Percentiles rank a stretch among this genome's conserved stretches.
These are phyloP conservation scores for Cryphonectria japonica DNA, from an alignment of 2,329 filamentous ascomycete genomes.

Conservation along the genomic window DNA sequence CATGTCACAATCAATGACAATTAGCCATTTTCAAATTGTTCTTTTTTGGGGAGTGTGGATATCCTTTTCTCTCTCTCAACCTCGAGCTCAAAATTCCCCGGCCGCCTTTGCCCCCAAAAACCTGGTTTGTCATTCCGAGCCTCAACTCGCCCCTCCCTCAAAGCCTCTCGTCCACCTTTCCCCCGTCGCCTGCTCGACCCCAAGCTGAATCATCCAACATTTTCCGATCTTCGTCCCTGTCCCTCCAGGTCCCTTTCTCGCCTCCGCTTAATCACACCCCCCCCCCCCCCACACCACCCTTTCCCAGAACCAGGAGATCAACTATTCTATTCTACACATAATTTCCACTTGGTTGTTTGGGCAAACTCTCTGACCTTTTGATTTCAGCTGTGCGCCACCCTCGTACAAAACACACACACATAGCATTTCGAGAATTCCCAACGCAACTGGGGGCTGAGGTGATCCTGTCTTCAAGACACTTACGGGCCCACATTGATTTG, in stretches of 20 bases:
- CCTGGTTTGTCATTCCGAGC: neutral
- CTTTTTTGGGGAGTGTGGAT: neutral
- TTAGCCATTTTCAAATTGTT: neutral
- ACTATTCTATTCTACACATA: neutral
- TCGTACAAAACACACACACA: neutral
- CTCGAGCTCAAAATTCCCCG: neutral
- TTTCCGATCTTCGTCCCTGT: conserved; percentile 1
- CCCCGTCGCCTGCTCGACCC: neutral
- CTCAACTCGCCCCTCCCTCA: conserved; percentile 1
- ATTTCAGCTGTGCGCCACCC: conserved; percentile 1
- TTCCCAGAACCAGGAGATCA: neutral
- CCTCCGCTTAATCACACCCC: conserved; percentile 2
- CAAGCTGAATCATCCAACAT: conserved; percentile 4
- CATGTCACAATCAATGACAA: neutral
- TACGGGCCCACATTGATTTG: neutral
- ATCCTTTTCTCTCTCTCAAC: neutral
- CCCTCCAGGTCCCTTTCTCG: neutral
- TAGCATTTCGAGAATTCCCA: neutral
- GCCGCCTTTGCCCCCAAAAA: conserved; percentile 6
- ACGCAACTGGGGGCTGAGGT: neutral
- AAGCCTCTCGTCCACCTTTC: neutral
- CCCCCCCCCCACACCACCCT: too few species aligned
- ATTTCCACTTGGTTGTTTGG: neutral
- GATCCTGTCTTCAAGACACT: neutral
- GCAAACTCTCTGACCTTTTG: neutral